Percentiles rank a stretch among this genome's conserved stretches.
Evolutionary conservation across 352 stramenopile genomes (phyloP).

Genomic region (Phytophthora citrophthora): DNA sequence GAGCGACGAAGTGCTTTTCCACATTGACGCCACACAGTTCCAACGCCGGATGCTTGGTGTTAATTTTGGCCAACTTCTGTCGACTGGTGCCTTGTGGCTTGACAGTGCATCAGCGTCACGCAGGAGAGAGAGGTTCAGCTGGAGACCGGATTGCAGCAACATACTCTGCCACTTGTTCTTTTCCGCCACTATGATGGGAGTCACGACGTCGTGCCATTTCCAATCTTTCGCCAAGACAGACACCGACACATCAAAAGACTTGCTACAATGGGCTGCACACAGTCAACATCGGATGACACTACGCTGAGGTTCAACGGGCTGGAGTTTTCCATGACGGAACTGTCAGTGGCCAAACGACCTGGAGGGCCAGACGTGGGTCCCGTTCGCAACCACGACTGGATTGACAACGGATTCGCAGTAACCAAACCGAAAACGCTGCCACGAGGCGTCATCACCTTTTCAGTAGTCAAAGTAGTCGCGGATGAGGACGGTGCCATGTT

Average conservation of each 20-base stretch:
- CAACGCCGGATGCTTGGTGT: not conserved
- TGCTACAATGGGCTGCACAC: slow-evolving; percentile 33
- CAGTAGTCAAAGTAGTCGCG: slow-evolving; percentile 46
- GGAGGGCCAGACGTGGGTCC: slow-evolving; percentile 35
- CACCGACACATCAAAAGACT: not conserved
- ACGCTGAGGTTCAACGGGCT: slow-evolving; percentile 19
- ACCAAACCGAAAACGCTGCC: slow-evolving; percentile 16
- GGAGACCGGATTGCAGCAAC: slow-evolving; percentile 5
- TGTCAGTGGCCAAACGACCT: slow-evolving; percentile 33
- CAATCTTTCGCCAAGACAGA: slow-evolving; percentile 13
- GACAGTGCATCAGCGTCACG: slow-evolving; percentile 4
- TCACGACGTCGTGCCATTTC: slow-evolving; percentile 8
- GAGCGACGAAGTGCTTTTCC: not conserved
- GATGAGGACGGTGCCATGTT: slow-evolving; percentile 37
- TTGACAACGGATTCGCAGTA: not conserved
- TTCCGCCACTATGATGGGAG: not conserved
- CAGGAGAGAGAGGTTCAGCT: slow-evolving; percentile 27
- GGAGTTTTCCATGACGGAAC: slow-evolving; percentile 26
- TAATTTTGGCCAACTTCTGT: slow-evolving; percentile 5
- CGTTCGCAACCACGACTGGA: not conserved
- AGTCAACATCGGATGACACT: slow-evolving; percentile 47
- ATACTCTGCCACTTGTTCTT: slow-evolving; percentile 20
- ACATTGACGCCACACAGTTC: too few species aligned
- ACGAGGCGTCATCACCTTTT: slow-evolving; percentile 19
- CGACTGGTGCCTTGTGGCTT: slow-evolving; percentile 21